Evolutionary conservation across 495 filamentous ascomycete genomes (phyloP).

Genomic region (Aspergillus egyptiacus): DNA sequence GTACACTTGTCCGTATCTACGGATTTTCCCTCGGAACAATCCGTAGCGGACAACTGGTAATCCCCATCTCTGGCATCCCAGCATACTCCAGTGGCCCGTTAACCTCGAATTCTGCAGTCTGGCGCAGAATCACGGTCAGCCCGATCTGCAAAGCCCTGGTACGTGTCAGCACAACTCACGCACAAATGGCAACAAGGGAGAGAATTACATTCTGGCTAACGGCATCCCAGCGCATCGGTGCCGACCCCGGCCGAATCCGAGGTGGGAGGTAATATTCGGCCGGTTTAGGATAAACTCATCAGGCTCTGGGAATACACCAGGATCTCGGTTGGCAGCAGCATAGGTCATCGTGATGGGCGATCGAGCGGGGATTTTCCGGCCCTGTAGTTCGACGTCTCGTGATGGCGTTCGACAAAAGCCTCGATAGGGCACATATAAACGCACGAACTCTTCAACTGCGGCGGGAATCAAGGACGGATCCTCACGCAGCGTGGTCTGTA

Average conservation of each 20-base stretch:
- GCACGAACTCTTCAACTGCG: neutral
- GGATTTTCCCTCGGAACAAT: neutral
- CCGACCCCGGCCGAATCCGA: neutral
- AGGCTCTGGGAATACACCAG: neutral
- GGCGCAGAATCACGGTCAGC: neutral
- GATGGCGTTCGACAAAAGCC: constrained; percentile 1
- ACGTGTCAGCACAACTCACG: neutral
- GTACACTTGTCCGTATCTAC: neutral
- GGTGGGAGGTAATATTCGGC: neutral
- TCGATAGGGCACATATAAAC: constrained; percentile 4
- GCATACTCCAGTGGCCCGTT: neutral
- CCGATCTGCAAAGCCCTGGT: constrained; percentile 3
- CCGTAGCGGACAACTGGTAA: constrained; percentile 1
- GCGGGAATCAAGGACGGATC: neutral
- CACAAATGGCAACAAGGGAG: neutral
- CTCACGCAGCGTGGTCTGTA: neutral
- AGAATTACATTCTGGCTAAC: neutral
- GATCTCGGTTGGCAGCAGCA: constrained; percentile 3
- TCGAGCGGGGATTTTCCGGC: neutral
- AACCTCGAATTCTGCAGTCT: neutral
- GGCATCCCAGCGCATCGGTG: constrained; percentile 6
- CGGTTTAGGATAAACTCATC: constrained; percentile 1
- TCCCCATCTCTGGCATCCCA: constrained; percentile 5
- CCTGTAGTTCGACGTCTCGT: neutral
- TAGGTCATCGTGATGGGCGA: constrained; percentile 1